Percentiles rank a stretch among this genome's conserved stretches.
Evolutionary conservation across 192 early-diverging fungal species (phyloP).

Genomic region (Linnemannia exigua): DNA sequence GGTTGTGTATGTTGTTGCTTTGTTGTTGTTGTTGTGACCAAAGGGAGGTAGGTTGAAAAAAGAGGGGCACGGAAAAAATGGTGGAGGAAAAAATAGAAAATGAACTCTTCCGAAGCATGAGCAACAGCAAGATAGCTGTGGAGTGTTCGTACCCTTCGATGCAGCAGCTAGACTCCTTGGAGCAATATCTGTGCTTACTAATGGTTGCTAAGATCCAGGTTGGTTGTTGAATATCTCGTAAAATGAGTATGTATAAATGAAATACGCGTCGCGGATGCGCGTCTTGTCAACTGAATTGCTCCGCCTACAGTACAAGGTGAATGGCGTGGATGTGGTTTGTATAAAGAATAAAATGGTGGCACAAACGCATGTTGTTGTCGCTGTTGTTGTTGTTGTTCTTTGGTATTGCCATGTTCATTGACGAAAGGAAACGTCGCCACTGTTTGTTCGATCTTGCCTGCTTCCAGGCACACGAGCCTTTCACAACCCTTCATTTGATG

Average conservation of each 20-base stretch:
- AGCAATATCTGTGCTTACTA: not conserved
- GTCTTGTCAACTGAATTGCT: too few relatives aligned
- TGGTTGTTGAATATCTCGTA: too few relatives aligned
- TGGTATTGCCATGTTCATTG: not conserved
- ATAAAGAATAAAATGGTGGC: not conserved
- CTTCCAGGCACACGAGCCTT: not conserved
- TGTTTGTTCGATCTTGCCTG: not conserved
- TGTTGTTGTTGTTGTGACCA: not conserved
- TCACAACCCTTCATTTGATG: not conserved
- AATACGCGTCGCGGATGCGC: too few relatives aligned
- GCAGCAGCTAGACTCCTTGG: not conserved
- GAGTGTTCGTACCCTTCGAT: not conserved
- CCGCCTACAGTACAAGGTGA: not conserved
- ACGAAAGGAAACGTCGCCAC: not conserved
- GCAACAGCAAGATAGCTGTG: not conserved
- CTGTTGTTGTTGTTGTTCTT: not conserved
- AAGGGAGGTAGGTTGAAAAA: not conserved
- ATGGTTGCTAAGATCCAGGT: too few relatives aligned
- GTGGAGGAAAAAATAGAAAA: not conserved
- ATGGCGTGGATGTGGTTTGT: not conserved
- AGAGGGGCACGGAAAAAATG: not conserved
- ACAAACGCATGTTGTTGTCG: not conserved
- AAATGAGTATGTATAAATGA: too few relatives aligned
- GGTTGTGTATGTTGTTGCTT: not conserved
- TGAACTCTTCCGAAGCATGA: not conserved